Percentiles rank a stretch among this genome's conserved stretches.
phyloP scores from a whole-genome alignment of 345 rosid species.

The Schrenkiella parvula region DNA sequence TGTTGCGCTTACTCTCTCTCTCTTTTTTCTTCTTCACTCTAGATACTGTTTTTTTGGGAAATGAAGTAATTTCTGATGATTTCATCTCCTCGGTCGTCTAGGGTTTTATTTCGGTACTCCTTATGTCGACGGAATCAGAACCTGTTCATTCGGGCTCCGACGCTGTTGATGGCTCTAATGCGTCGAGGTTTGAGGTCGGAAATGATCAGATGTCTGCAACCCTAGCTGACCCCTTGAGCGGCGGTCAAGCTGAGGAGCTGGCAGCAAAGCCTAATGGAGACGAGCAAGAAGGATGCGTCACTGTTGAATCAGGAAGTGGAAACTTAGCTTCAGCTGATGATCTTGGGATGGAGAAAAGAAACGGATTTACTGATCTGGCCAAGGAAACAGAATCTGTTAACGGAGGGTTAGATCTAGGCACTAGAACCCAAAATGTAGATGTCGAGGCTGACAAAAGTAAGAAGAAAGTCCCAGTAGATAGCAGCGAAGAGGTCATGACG shows the following conservation, averaged over 20 bases:
- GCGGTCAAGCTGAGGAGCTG: conserved; percentile 17
- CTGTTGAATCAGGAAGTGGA: not conserved
- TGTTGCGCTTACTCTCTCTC: not conserved
- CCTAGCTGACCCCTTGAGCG: conserved; percentile 19
- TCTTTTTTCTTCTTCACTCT: not conserved
- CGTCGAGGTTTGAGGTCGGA: not conserved
- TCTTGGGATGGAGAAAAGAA: conserved; percentile 4
- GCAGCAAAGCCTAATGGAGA: not conserved
- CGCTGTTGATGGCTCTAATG: not conserved
- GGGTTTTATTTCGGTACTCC: conserved; percentile 22
- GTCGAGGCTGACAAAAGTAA: not conserved
- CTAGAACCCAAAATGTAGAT: conserved; percentile 7
- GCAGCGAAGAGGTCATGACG: conserved; percentile 8
- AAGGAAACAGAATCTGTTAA: conserved; percentile 18
- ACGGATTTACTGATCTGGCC: not conserved
- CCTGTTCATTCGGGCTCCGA: not conserved
- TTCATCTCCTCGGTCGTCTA: conserved; percentile 9
- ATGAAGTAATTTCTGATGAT: conserved; percentile 5
- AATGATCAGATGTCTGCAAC: conserved; percentile 14
- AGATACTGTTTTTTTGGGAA: not conserved
- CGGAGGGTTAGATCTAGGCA: conserved; percentile 20
- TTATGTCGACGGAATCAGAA: conserved; percentile 24
- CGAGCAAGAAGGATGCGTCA: not conserved
- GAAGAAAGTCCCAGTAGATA: conserved; percentile 14
- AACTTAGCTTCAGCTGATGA: conserved; percentile 6